Evolutionary conservation across 2,329 filamentous ascomycete species (phyloP), one percentile per base, ranked within the genome.

Genomic region (Trichoderma polysporum): DNA sequence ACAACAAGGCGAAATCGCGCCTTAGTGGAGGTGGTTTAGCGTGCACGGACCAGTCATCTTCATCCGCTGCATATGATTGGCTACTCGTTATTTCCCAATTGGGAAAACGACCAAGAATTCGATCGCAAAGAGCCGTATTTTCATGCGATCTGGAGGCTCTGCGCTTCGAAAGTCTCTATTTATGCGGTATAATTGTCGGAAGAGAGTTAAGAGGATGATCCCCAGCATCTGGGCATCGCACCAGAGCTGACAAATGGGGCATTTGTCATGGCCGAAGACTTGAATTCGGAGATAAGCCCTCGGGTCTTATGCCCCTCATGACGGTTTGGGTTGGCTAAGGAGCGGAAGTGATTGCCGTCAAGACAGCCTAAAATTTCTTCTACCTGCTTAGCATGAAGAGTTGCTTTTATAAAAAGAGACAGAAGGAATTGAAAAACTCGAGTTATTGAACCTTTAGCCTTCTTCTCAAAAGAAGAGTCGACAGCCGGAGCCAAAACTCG

Each of bases 181-280:
- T 41, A 3, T 19, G 49, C 27, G 22, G 12, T 17, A 33, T 22
- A 33, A 1, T 19, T 29, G 33, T 7, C 29, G 3, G 35, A 12
- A 12, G 10, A 6, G 33, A 53, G 47, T 17, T 27, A 5, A 29
- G 19, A 10, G 12, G n/a, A 29, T 29, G 8, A 31, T 53, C 35
- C 41, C 17, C n/a, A 9, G 22, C 17, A 39, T 9, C 9, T 39
- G 17, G 31, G 15, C 7, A 29, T 13, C 25, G 9, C 25, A 9
- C 3, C 37, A 13, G 35, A 0, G 60, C 60, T 63, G 60, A 63
- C 60, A 63, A 63, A 63, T 63, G n/a, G 15, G 12, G 8, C 41
- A 49, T 60, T 60, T 60, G 57, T 49, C 29, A 63, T 41, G 35
- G 25, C 60, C 49, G 49, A 62, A 45, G n/a, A 35, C n/a, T 31